Percentiles rank a stretch among this genome's conserved stretches.
phyloP scores from a whole-genome alignment of 805 yeast genomes.

The Candida easanensis region DNA sequence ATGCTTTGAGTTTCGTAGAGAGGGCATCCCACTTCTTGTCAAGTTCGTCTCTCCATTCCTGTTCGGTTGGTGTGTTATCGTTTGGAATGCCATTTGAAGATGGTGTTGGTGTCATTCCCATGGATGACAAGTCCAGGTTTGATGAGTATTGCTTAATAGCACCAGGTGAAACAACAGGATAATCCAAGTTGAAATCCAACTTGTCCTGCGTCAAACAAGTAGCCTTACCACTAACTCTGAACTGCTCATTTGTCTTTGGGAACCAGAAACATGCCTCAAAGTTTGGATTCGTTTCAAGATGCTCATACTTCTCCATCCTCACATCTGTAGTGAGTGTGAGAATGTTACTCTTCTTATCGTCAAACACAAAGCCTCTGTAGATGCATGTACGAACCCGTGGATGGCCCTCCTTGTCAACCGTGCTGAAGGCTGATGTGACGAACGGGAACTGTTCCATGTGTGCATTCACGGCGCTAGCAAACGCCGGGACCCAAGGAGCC shows the following conservation, averaged over 20 bases:
- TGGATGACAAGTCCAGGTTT: constrained; percentile 20
- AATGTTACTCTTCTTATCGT: constrained; percentile 63
- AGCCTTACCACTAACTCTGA: constrained; percentile 68
- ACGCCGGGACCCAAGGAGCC: constrained; percentile 79
- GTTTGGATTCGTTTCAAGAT: constrained; percentile 44
- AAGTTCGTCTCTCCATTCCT: constrained; percentile 70
- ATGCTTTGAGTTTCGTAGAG: constrained; percentile 56
- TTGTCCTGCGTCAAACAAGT: constrained; percentile 37
- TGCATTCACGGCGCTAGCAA: constrained; percentile 49
- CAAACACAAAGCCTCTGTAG: constrained; percentile 71
- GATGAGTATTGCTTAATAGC: constrained; percentile 22
- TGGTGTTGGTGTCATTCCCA: constrained; percentile 6
- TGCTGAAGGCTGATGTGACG: constrained; percentile 63
- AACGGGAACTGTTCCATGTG: constrained; percentile 48
- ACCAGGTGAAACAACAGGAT: constrained; percentile 31
- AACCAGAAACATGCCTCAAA: constrained; percentile 81
- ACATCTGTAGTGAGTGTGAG: constrained; percentile 69
- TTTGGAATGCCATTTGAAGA: constrained; percentile 5
- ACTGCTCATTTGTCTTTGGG: constrained; percentile 58
- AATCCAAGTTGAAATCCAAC: constrained; percentile 15
- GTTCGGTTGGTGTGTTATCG: constrained; percentile 25
- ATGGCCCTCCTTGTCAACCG: constrained; percentile 49
- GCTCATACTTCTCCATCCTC: constrained; percentile 61
- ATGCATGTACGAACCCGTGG: constrained; percentile 74
- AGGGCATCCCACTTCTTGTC: constrained; percentile 59